Percentiles rank a stretch among this genome's conserved stretches.
These are phyloP conservation scores for Prinsepia uniflora DNA, from an alignment of 306 rosid species.

Conservation along the genomic window DNA sequence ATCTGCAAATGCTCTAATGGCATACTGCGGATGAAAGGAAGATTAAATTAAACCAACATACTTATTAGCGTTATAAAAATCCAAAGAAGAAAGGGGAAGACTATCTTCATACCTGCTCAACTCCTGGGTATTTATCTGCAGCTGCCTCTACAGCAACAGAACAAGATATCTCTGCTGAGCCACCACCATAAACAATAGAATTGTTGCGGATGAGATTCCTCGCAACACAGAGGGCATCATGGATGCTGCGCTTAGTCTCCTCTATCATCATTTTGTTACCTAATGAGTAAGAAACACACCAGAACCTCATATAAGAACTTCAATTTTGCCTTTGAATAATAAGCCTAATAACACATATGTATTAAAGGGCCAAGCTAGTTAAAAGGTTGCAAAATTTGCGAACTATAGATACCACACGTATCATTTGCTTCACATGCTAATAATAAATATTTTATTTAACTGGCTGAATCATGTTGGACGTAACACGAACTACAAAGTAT, in stretches of 20 bases:
- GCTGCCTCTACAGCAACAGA: slow-evolving; percentile 90
- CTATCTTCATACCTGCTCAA: slow-evolving; percentile 67
- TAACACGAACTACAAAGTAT: not conserved
- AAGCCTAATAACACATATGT: not conserved
- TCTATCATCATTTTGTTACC: slow-evolving; percentile 98
- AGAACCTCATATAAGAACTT: slow-evolving; percentile 14
- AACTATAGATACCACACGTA: not conserved
- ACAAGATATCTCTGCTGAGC: slow-evolving; percentile 86
- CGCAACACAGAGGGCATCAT: slow-evolving; percentile 92
- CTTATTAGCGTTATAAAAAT: not conserved
- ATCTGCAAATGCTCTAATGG: slow-evolving; percentile 91
- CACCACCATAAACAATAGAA: slow-evolving; percentile 97
- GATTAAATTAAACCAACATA: not conserved
- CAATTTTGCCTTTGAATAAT: not conserved
- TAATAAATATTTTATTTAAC: not conserved
- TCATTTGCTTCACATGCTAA: not conserved
- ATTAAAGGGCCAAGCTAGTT: not conserved
- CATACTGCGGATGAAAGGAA: slow-evolving; percentile 60
- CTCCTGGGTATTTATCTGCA: slow-evolving; percentile 88
- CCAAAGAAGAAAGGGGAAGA: not conserved
- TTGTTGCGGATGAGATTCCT: slow-evolving; percentile 98
- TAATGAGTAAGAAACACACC: slow-evolving; percentile 28
- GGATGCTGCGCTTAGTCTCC: slow-evolving; percentile 97
- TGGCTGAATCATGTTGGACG: not conserved
- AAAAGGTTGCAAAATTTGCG: not conserved